Conservation (phyloP, 2,329 filamentous ascomycete species). For the Aspergillus novoparasiticus region DNA sequence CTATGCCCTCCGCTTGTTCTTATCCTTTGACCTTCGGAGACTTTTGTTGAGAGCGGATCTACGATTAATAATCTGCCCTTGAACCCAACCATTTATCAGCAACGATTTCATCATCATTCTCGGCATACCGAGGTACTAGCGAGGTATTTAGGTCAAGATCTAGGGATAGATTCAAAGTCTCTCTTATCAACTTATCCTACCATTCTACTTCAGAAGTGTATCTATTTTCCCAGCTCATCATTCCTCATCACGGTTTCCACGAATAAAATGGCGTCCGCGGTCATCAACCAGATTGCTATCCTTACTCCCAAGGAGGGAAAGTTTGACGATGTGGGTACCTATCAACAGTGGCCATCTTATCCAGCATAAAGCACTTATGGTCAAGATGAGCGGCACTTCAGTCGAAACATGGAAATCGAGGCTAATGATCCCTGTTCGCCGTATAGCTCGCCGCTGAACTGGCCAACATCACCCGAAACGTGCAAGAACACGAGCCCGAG, state of each 20-base stretch:
- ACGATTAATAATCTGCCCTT: not conserved
- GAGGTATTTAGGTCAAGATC: not conserved
- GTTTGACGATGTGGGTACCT: not conserved
- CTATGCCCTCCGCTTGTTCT: not conserved
- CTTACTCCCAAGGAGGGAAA: not conserved
- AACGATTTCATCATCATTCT: not conserved
- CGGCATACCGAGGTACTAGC: not conserved
- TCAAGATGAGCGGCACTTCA: not conserved
- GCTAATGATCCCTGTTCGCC: not conserved
- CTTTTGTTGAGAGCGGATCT: not conserved
- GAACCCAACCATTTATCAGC: not conserved
- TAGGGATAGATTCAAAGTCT: not conserved
- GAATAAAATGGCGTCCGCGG: not conserved
- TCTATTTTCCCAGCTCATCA: too few species aligned
- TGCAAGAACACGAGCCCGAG: conserved; percentile 1
- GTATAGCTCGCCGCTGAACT: not conserved
- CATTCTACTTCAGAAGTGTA: not conserved
- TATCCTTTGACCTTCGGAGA: not conserved
- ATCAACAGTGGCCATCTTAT: not conserved
- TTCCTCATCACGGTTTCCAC: not conserved
- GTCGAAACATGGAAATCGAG: not conserved
- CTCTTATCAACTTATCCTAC: not conserved
- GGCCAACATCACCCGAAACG: not conserved
- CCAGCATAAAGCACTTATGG: not conserved
- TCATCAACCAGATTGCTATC: conserved; percentile 1